Evolutionary conservation across 441 rosid species (phyloP), one percentile per base, ranked within the genome.

Genomic region (Hura crepitans): DNA sequence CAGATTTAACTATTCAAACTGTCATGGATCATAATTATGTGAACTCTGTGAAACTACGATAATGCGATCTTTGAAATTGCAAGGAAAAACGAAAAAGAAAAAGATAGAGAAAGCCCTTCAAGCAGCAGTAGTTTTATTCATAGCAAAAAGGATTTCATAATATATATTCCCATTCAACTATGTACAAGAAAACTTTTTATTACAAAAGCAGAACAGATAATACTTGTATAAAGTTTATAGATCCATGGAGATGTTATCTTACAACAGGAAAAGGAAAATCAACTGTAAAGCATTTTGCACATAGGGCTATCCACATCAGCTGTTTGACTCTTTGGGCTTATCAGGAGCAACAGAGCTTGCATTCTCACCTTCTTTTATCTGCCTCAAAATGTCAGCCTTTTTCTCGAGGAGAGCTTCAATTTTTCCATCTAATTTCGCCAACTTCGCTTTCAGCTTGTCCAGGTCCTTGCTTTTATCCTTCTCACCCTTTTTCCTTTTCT

Each of bases 381-480:
- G 87, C 81, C 80, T 83, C 85, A 78, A 42, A 37, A 89, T 80
- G 13, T 76, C 87, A 1, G 74, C 76, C 68, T 89, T 87, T 25
- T 81, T 14, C 81, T 83, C 82, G 67, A 78, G 57, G 59, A 87
- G 80, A 33, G 83, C 78, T 74, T 79, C 81, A 43, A 93, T 81
- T 79, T 84, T 83, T 58, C 50, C 85, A 79, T 89, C 81, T 13
- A 89, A 72, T 69, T 85, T 89, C 79, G 83, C 91, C 45, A 90
- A 43, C 81, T 86, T 83, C 73, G 39, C 66, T 61, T 84, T 84
- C 63, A 89, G 81, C 77, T 84, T 79, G 69, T 53, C 80, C 18
- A 81, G 31, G 75, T 72, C 86, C 75, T 74, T 82, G 75, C 77
- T 76, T 74, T 81, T 83, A 12, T 55, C 79, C 42, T 72, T 75